A percentile compares a stretch with the other conserved stretches of the same genome.
Conservation (phyloP, 2,329 filamentous ascomycete genomes). For the Alternaria sp. region DNA sequence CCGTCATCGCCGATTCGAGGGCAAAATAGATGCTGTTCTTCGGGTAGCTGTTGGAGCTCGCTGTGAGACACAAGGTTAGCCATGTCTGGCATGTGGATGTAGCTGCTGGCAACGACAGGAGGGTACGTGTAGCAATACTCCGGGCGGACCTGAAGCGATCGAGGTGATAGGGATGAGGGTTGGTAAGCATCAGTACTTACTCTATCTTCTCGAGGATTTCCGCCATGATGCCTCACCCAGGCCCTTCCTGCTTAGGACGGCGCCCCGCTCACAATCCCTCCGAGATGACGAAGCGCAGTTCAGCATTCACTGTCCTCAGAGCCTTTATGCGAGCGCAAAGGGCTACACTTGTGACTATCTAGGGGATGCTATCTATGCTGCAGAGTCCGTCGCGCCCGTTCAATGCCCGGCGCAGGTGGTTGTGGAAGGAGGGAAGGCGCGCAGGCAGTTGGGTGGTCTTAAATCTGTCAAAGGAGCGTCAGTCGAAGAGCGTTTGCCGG, state of each 20-base stretch:
- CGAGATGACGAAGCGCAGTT: constrained; percentile 11
- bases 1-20: constrained; percentile 49
- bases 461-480: constrained; percentile 2
- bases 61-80: constrained; percentile 35
- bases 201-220: constrained; percentile 44
- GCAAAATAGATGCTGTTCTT: constrained; percentile 57
- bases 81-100: constrained; percentile 11
- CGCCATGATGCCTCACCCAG: constrained; percentile 34
- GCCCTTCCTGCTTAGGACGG: constrained; percentile 2
- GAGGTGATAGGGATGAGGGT: neutral
- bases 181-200: constrained; percentile 27
- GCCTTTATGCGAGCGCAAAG: constrained; percentile 3
- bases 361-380: constrained; percentile 13
- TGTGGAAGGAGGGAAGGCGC: neutral
- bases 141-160: neutral
- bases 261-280: constrained; percentile 9
- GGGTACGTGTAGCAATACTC: neutral
- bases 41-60: constrained; percentile 47
- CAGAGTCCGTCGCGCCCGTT: constrained; percentile 1
- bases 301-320: constrained; percentile 16
- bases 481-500: constrained; percentile 1
- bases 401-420: neutral
- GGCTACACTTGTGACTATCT: constrained; percentile 14
- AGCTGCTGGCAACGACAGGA: neutral
- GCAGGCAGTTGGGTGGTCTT: neutral